A percentile compares a stretch with the other conserved stretches of the same genome.
Conservation (phyloP, 2,329 filamentous ascomycete species). For the Monilinia fructicola region DNA sequence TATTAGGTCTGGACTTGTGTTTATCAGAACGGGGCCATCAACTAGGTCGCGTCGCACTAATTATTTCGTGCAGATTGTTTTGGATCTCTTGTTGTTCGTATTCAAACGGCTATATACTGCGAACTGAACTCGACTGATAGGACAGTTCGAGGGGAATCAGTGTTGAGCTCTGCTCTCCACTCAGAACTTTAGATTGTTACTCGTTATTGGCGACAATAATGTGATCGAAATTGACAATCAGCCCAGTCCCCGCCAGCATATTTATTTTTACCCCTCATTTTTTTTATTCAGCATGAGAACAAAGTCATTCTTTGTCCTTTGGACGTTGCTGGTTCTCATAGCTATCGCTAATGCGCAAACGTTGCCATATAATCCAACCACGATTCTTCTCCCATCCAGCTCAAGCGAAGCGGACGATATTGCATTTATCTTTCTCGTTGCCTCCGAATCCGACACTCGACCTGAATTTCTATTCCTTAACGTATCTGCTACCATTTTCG, state of each 20-base stretch:
- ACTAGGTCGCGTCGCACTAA: conserved; percentile 12
- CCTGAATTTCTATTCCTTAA: conserved; percentile 63
- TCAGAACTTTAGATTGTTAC: neutral
- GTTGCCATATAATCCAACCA: conserved; percentile 77
- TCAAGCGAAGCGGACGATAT: conserved; percentile 50
- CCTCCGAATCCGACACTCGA: conserved; percentile 37
- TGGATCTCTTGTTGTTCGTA: neutral
- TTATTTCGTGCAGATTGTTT: conserved; percentile 3
- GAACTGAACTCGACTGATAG: neutral
- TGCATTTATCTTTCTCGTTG: conserved; percentile 67
- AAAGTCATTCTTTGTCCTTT: conserved; percentile 29
- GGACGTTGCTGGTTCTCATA: conserved; percentile 26
- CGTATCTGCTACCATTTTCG: conserved; percentile 56
- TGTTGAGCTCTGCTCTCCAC: conserved; percentile 29
- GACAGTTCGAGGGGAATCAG: conserved; percentile 22
- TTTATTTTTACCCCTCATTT: conserved; percentile 19
- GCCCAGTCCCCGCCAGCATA: conserved; percentile 22
- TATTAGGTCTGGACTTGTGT: conserved; percentile 17
- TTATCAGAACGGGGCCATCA: conserved; percentile 12
- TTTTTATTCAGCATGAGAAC: conserved; percentile 32
- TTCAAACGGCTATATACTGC: neutral
- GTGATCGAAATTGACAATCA: conserved; percentile 28
- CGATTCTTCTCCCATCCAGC: conserved; percentile 59
- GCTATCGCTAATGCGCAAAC: conserved; percentile 41
- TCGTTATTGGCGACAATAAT: conserved; percentile 26